Conservation (phyloP, 495 filamentous ascomycete species). For the Tuber umbilicatum region DNA sequence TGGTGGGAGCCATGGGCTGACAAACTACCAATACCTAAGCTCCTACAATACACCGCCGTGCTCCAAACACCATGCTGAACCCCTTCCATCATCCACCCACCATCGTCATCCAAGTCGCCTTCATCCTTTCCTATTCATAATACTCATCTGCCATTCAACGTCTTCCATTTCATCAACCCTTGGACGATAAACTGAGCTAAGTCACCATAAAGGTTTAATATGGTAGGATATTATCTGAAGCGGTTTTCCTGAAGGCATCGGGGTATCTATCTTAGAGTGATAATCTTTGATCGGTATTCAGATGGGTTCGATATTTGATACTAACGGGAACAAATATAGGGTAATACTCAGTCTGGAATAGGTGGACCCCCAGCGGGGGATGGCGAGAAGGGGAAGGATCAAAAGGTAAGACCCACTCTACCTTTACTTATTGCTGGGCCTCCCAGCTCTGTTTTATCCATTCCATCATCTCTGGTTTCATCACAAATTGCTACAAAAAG, state of each 20-base stretch:
- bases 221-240: slow-evolving; percentile 20
- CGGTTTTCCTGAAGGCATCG: slow-evolving; percentile 6
- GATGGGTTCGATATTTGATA: slow-evolving; percentile 3
- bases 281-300: slow-evolving; percentile 4
- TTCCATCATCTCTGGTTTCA: slow-evolving; percentile 3
- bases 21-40: neutral
- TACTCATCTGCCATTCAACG: slow-evolving; percentile 32
- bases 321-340: slow-evolving; percentile 47
- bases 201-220: slow-evolving; percentile 12
- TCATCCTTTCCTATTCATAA: slow-evolving; percentile 18
- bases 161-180: slow-evolving; percentile 9
- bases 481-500: slow-evolving; percentile 23
- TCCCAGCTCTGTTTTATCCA: slow-evolving; percentile 7
- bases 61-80: slow-evolving; percentile 7
- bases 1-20: neutral
- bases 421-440: slow-evolving; percentile 10
- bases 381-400: slow-evolving; percentile 83
- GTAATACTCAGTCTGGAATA: slow-evolving; percentile 83
- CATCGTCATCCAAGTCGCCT: slow-evolving; percentile 24
- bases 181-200: slow-evolving; percentile 11
- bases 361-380: slow-evolving; percentile 58
- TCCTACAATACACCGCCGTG: neutral
- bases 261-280: slow-evolving; percentile 17
- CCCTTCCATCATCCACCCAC: slow-evolving; percentile 24
- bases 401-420: slow-evolving; percentile 62